Conservation (phyloP, 2,329 filamentous ascomycete genomes). For the Uncinocarpus reesii region DNA sequence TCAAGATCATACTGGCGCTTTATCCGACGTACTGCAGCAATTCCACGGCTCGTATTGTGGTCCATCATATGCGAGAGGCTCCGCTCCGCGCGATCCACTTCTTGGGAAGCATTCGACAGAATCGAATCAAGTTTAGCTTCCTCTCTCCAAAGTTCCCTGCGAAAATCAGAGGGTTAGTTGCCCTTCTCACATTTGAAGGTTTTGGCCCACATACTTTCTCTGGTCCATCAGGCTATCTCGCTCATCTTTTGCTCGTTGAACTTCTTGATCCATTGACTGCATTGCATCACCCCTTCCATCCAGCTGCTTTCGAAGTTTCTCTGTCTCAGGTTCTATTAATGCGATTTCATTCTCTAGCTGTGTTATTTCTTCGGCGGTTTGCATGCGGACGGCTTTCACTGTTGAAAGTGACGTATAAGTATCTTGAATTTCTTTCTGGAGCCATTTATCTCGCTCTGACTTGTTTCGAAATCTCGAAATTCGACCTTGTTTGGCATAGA, state of each 20-base stretch:
- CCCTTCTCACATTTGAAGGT: neutral
- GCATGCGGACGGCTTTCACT: constrained; percentile 73
- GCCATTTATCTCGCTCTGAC: constrained; percentile 72
- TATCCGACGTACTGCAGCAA: constrained; percentile 75
- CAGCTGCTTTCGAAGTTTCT: constrained; percentile 58
- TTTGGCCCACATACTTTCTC: constrained; percentile 48
- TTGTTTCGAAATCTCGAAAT: constrained; percentile 82
- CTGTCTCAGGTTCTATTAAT: constrained; percentile 61
- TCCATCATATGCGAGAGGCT: constrained; percentile 80
- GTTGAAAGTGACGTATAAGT: constrained; percentile 64
- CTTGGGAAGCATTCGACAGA: constrained; percentile 62
- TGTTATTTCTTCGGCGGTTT: constrained; percentile 71
- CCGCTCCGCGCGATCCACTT: constrained; percentile 67
- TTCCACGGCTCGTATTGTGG: constrained; percentile 69
- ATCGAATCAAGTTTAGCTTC: constrained; percentile 77
- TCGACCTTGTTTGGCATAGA: constrained; percentile 86
- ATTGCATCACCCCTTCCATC: constrained; percentile 70
- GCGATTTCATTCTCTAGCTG: constrained; percentile 61
- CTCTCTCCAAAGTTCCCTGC: constrained; percentile 64
- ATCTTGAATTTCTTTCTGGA: constrained; percentile 70
- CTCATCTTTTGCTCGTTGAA: constrained; percentile 65
- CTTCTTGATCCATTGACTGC: constrained; percentile 59
- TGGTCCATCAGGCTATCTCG: constrained; percentile 74
- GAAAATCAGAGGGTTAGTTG: neutral
- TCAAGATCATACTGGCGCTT: constrained; percentile 68